These are phyloP conservation scores for Scopulariopsis brevicaulis DNA, from an alignment of 2,329 filamentous ascomycete genomes.

Conservation along the genomic window DNA sequence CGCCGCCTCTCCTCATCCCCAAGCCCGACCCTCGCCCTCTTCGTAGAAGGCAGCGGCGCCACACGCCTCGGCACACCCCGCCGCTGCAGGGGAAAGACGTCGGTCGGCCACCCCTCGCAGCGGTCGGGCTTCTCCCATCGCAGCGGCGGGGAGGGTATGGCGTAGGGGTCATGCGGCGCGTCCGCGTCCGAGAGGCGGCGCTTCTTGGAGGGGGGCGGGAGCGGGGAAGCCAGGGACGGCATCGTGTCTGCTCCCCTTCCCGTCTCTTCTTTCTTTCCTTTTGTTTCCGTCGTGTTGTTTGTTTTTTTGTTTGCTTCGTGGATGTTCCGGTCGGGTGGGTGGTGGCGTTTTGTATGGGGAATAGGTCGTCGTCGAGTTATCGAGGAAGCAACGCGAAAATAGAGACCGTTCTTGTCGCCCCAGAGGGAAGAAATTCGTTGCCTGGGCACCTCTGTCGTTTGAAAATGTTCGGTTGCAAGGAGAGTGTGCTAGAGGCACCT, in stretches of 20 bases:
- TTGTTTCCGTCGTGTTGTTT: background rate
- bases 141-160: background rate
- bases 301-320: no score
- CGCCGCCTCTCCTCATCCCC: background rate
- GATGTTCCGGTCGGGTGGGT: no score
- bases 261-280: background rate
- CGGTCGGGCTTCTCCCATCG: background rate
- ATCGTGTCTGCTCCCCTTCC: background rate
- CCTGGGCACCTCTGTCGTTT: no score
- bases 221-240: background rate
- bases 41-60: conserved; percentile 12
- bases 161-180: background rate
- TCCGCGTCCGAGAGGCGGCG: background rate
- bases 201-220: background rate
- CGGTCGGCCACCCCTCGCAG: background rate
- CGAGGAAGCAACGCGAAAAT: no score
- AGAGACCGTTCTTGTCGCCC: no score
- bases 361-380: no score
- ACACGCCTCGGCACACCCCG: conserved; percentile 15
- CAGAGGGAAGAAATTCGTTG: no score
- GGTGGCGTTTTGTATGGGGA: no score
- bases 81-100: conserved; percentile 7
- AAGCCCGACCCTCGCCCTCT: background rate
- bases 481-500: background rate
- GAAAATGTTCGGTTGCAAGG: no score